A percentile compares a stretch with the other conserved stretches of the same genome.
Conservation (phyloP, 1,284 basidiomycete species). For the Ceratobasidium sp. region DNA sequence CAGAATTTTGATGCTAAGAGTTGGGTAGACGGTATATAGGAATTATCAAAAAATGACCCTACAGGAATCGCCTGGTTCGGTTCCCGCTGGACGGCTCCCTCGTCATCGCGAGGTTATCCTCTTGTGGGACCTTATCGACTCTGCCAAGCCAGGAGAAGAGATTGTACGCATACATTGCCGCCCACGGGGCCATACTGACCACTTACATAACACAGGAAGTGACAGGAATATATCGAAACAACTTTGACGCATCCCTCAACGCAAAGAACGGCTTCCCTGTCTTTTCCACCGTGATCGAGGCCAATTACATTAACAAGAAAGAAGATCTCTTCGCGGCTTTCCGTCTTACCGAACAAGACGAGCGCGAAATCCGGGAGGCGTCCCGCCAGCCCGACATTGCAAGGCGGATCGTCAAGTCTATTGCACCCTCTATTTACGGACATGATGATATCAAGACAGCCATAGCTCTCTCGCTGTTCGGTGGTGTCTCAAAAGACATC, state of each 20-base stretch:
- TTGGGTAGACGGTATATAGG: slow-evolving; percentile 88
- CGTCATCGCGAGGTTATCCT: slow-evolving; percentile 96
- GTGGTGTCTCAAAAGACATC: slow-evolving; percentile 94
- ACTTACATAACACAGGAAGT: slow-evolving; percentile 73
- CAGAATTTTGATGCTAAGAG: background rate
- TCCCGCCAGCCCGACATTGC: slow-evolving; percentile 93
- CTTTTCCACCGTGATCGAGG: slow-evolving; percentile 97
- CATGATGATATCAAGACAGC: slow-evolving; percentile 99
- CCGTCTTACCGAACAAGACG: slow-evolving; percentile 96
- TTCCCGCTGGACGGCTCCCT: slow-evolving; percentile 95
- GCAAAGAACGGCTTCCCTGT: slow-evolving; percentile 99
- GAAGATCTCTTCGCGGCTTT: slow-evolving; percentile 94
- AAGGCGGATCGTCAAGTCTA: slow-evolving; percentile 97
- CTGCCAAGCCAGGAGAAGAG: slow-evolving; percentile 98
- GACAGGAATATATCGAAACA: slow-evolving; percentile 98
- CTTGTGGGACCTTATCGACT: slow-evolving; percentile 98
- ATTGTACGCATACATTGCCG: slow-evolving; percentile 67
- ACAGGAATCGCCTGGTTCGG: slow-evolving; percentile 98
- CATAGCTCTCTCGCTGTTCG: slow-evolving; percentile 92
- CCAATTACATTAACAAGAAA: slow-evolving; percentile 98
- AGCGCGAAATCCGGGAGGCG: slow-evolving; percentile 87
- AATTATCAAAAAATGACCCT: slow-evolving; percentile 99
- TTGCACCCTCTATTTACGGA: slow-evolving; percentile 98
- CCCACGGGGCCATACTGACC: slow-evolving; percentile 44
- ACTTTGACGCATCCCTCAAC: slow-evolving; percentile 98